Evolutionary conservation across 768 basidiomycete species (phyloP), one percentile per base, ranked within the genome.

Genomic region (Solioccasus polychromus): DNA sequence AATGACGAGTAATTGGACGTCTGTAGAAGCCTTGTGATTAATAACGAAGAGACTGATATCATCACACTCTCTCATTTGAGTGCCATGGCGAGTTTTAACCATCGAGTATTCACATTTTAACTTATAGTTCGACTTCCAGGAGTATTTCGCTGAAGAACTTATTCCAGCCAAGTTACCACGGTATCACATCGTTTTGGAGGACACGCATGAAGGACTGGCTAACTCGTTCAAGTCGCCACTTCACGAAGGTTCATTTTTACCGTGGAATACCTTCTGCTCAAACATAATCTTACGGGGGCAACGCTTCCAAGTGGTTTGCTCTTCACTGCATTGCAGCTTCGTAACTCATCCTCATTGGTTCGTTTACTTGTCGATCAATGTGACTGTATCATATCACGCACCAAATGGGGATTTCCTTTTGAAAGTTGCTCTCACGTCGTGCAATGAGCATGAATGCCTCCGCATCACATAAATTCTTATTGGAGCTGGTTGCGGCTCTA

Each of bases 1-100:
- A 36, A 7, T 0, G 4, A 2, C 9, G 10, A 42, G 22, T 42
- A 58, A 1, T 7, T 57, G 23, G 40, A 50, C 3, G 30, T 43
- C 9, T 10, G 45, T 19, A 35, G 18, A n/a, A 45, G 48, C 24
- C 51, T 57, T 3, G 42, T 57, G 7, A 17, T 42, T n/a, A 42
- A 53, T 12, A 2, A 58, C 1, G 8, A 42, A 4, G 42, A 53
- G 5, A 57, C 47, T 0, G 55, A 53, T 9, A 22, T 50, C 4
- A 12, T 57, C 7, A 18, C 51, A 0, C 47, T 44, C 0, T 49
- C 55, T 19, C 55, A 53, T 18, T 46, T 48, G 51, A 57, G 55
- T 35, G 41, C 53, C 14, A 56, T 46, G 37, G 55, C 53, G n/a
- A 36, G 37, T 8, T 15, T 3, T 1, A 11, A 24, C 17, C 7